Evolutionary conservation across 164 flowering plant species (phyloP).

Genomic region (Vitis riparia): DNA sequence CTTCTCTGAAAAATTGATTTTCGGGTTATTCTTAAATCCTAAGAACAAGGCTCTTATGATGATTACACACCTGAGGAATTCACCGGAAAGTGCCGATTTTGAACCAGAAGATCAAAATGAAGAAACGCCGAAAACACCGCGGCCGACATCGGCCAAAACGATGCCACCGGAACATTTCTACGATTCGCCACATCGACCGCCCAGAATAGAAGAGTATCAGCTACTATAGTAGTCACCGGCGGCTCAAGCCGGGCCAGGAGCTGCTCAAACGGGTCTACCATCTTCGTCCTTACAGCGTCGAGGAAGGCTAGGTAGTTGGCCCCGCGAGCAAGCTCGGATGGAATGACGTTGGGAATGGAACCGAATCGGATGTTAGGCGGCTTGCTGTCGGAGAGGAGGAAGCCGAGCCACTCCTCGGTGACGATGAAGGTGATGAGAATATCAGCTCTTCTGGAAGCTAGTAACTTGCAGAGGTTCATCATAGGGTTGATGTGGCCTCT

Average conservation of each 20-base stretch:
- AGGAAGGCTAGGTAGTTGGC: conserved; percentile 13
- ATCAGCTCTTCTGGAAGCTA: not conserved
- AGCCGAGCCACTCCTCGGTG: conserved; percentile 26
- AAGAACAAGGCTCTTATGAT: too few species aligned
- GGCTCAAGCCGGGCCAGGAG: conserved; percentile 20
- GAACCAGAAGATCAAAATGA: conserved; percentile 2
- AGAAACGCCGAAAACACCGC: conserved; percentile 8
- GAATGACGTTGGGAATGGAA: conserved; percentile 19
- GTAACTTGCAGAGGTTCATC: conserved; percentile 52
- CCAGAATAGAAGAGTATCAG: conserved; percentile 15
- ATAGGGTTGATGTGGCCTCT: conserved; percentile 69
- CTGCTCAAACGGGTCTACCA: conserved; percentile 26
- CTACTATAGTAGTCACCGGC: conserved; percentile 10
- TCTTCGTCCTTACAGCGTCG: conserved; percentile 19
- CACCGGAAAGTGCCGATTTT: conserved; percentile 5
- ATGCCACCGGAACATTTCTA: conserved; percentile 21
- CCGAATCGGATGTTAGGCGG: conserved; percentile 13
- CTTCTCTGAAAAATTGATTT: too few species aligned
- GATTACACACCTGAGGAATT: conserved; percentile 10
- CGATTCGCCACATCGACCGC: conserved; percentile 12
- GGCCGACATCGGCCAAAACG: conserved; percentile 19
- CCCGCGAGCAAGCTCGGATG: conserved; percentile 9
- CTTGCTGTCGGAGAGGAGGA: conserved; percentile 11
- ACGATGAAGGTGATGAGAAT: conserved; percentile 22
- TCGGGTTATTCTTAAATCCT: too few species aligned